Evolutionary conservation across 179 eudicot species (phyloP).

Genomic region (Gypsophila paniculata): DNA sequence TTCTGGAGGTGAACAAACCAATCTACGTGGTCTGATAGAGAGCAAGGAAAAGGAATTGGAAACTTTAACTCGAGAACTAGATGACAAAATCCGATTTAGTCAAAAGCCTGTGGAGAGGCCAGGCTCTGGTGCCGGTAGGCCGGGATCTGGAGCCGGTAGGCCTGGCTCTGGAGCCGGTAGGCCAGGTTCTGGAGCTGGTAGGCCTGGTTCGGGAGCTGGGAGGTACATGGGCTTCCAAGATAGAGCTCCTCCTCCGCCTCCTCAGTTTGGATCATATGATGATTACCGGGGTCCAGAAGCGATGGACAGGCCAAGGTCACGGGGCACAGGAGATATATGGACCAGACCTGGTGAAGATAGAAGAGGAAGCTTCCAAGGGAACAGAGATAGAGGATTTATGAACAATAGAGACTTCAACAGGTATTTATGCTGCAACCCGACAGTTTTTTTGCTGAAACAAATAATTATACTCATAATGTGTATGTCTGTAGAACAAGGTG

Average conservation of each 20-base stretch:
- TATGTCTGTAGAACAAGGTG: neutral
- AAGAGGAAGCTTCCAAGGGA: conserved; percentile 56
- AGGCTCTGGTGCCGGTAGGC: conserved; percentile 29
- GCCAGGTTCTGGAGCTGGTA: too few species aligned
- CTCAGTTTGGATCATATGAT: conserved; percentile 51
- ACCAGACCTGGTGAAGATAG: conserved; percentile 59
- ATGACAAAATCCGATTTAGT: conserved; percentile 70
- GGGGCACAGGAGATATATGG: conserved; percentile 67
- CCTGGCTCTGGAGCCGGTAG: conserved; percentile 18
- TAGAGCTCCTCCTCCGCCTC: too few species aligned
- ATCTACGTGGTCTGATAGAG: conserved; percentile 29
- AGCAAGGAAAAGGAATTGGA: conserved; percentile 59
- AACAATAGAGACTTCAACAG: conserved; percentile 59
- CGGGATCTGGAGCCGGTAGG: conserved; percentile 25
- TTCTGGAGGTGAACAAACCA: conserved; percentile 30
- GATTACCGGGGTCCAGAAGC: conserved; percentile 38
- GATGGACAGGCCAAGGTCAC: conserved; percentile 69
- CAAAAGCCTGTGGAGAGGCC: conserved; percentile 52
- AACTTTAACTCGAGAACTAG: conserved; percentile 51
- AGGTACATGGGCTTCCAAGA: conserved; percentile 26
- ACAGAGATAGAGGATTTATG: conserved; percentile 61
- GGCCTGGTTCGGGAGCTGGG: conserved; percentile 12
- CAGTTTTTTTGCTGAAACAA: neutral
- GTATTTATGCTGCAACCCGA: conserved; percentile 31
- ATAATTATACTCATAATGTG: neutral